Percentiles rank a stretch among this genome's conserved stretches.
Evolutionary conservation across 2,329 filamentous ascomycete species (phyloP).

Genomic region (Leptographium radiaticola): DNA sequence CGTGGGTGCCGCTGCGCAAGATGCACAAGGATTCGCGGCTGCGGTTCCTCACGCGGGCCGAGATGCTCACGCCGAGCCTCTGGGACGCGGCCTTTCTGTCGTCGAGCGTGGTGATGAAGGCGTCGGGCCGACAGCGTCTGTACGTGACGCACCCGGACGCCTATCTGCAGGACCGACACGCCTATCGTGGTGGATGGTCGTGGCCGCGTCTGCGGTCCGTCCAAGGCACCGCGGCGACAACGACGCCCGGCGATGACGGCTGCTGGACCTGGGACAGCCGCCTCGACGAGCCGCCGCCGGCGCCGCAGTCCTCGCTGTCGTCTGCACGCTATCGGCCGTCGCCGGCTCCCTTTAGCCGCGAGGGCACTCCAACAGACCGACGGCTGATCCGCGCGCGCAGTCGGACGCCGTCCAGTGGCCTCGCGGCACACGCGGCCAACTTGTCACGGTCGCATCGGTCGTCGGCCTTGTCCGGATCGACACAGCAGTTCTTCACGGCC

Average conservation of each 20-base stretch:
- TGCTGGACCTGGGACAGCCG: constrained; percentile 56
- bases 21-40: constrained; percentile 60
- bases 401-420: constrained; percentile 16
- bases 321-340: neutral
- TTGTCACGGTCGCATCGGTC: constrained; percentile 1
- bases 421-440: neutral
- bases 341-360: constrained; percentile 5
- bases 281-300: constrained; percentile 42
- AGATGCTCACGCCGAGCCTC: constrained; percentile 58
- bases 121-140: constrained; percentile 48
- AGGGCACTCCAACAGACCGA: neutral
- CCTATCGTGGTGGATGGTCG: constrained; percentile 47
- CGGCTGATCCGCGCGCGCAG: neutral
- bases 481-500: constrained; percentile 24
- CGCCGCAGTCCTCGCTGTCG: constrained; percentile 8
- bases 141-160: constrained; percentile 66
- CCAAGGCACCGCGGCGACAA: constrained; percentile 19
- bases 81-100: constrained; percentile 62
- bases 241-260: constrained; percentile 28
- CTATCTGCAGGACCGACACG: constrained; percentile 51
- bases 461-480: constrained; percentile 16
- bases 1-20: constrained; percentile 67
- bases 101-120: constrained; percentile 61
- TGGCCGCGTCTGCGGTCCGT: constrained; percentile 55
- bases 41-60: constrained; percentile 54